Evolutionary conservation across 2,329 filamentous ascomycete species (phyloP).

Genomic region (Mariannaea sp.): DNA sequence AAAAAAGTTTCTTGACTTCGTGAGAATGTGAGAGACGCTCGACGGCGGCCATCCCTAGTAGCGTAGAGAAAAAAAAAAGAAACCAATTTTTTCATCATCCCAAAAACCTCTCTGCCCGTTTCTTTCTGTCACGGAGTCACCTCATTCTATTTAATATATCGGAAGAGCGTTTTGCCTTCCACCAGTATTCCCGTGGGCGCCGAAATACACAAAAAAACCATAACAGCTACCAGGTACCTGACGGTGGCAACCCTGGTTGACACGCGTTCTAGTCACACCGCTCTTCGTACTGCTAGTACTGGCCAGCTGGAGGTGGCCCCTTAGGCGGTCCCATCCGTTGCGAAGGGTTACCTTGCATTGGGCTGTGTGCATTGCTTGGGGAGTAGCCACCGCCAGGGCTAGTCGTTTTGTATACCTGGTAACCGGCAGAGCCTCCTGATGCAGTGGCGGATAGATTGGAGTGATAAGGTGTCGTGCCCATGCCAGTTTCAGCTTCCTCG

Average conservation of each 20-base stretch:
- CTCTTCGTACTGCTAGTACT: conserved; percentile 30
- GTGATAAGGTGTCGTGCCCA: conserved; percentile 41
- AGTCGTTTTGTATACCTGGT: conserved; percentile 26
- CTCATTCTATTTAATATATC: conserved; percentile 24
- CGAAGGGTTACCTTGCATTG: conserved; percentile 25
- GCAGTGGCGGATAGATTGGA: conserved; percentile 34
- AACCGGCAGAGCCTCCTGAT: conserved; percentile 30
- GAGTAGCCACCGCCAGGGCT: conserved; percentile 17
- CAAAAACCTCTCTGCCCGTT: conserved; percentile 27
- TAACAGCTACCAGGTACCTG: conserved; percentile 7
- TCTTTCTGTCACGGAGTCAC: conserved; percentile 16
- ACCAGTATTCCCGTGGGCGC: conserved; percentile 24
- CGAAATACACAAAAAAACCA: conserved; percentile 23
- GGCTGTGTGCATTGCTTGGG: conserved; percentile 30
- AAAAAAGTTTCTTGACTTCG: conserved; percentile 39
- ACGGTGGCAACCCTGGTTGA: conserved; percentile 20
- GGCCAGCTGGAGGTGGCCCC: conserved; percentile 28
- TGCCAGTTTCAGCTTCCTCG: conserved; percentile 49
- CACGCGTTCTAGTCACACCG: conserved; percentile 21
- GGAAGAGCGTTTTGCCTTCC: not conserved
- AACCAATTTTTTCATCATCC: conserved; percentile 24
- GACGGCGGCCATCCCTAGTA: conserved; percentile 20
- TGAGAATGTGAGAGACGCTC: conserved; percentile 31
- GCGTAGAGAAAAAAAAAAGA: conserved; percentile 6
- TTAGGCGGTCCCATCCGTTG: conserved; percentile 25